Evolutionary conservation across 306 rosid species (phyloP).

Genomic region (Trifolium repens): DNA sequence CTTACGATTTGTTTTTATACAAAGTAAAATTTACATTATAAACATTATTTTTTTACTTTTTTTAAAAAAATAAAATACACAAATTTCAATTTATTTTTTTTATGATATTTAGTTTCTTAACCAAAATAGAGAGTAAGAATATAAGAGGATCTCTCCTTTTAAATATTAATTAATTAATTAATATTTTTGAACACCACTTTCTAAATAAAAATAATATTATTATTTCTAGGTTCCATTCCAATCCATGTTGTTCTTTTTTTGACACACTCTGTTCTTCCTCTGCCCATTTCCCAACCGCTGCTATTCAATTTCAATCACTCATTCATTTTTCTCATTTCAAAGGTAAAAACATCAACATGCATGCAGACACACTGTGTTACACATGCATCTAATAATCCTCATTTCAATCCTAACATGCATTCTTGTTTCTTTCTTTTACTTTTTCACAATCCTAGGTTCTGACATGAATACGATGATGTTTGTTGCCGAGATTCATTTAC

Average conservation of each 20-base stretch:
- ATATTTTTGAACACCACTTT: too few species aligned
- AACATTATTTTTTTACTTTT: too few species aligned
- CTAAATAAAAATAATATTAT: too few species aligned
- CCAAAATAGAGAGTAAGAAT: too few species aligned
- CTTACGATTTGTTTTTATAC: too few species aligned
- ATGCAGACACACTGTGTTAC: conserved; percentile 18
- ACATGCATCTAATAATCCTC: conserved; percentile 18
- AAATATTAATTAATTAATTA: too few species aligned
- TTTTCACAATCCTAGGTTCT: conserved; percentile 22
- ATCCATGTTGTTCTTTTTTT: not conserved
- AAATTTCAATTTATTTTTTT: too few species aligned
- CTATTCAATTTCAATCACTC: conserved; percentile 5
- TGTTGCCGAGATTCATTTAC: conserved; percentile 37
- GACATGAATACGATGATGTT: not conserved
- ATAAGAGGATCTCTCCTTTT: too few species aligned
- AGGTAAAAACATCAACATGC: conserved; percentile 38
- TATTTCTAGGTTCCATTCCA: not conserved
- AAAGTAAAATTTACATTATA: too few species aligned
- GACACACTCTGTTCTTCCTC: conserved; percentile 1
- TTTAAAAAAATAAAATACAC: too few species aligned
- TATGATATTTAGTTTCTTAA: too few species aligned
- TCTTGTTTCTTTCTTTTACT: not conserved
- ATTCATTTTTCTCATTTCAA: not conserved
- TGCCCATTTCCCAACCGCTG: not conserved
- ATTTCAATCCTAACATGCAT: not conserved